phyloP scores from a whole-genome alignment of 2,329 filamentous ascomycete species.

The Laburnicola sp. region DNA sequence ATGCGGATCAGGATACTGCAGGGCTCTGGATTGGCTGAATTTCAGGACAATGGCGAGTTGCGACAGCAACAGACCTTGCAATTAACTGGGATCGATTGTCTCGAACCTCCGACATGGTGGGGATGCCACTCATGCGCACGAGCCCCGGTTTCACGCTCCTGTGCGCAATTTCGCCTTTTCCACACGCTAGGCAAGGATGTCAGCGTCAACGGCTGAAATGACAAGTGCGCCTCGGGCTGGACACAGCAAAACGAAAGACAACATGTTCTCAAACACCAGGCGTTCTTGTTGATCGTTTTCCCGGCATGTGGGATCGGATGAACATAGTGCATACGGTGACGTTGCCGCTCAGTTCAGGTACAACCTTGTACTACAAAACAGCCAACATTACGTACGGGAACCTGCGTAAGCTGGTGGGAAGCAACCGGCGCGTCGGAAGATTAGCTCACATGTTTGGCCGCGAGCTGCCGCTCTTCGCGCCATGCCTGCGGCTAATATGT shows the following conservation, averaged over 20 bases:
- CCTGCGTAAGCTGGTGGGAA: too few relatives aligned
- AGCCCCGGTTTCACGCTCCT: conserved; percentile 28
- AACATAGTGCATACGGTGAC: too few relatives aligned
- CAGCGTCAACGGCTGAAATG: conserved; percentile 2
- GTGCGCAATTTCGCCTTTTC: conserved; percentile 15
- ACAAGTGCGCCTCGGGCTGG: neutral
- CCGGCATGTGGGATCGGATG: too few relatives aligned
- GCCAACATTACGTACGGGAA: too few relatives aligned
- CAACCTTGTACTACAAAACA: too few relatives aligned
- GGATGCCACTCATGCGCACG: conserved; percentile 23
- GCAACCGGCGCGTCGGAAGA: conserved; percentile 5
- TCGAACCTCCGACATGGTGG: conserved; percentile 13
- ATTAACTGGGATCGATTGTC: conserved; percentile 23
- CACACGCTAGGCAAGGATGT: conserved; percentile 6
- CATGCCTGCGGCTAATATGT: conserved; percentile 17
- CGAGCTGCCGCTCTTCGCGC: neutral
- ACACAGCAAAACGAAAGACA: neutral
- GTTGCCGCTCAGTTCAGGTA: too few relatives aligned
- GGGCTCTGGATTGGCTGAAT: conserved; percentile 30
- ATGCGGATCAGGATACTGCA: conserved; percentile 15
- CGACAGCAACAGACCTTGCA: conserved; percentile 31
- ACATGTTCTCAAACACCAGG: neutral
- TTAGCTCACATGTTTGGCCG: conserved; percentile 6
- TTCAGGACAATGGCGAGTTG: conserved; percentile 16
- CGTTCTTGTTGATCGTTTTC: neutral